Base-by-base conservation (phyloP, 2,329 filamentous ascomycete species). In the Fusarium pininemorale region DNA sequence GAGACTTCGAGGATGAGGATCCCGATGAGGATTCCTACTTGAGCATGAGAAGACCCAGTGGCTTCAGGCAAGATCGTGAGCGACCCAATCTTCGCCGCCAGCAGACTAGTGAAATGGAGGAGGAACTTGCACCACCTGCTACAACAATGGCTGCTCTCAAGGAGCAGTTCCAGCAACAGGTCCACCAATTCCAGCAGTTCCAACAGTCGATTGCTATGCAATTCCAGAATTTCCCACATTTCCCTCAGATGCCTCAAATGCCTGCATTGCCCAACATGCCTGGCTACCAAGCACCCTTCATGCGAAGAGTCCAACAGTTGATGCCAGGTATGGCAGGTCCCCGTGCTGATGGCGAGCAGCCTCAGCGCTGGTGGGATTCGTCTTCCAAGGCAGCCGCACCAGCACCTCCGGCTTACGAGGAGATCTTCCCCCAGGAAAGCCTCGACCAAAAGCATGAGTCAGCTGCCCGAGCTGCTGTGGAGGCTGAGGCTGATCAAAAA, bases 371-470 rank as follows among this genome's bases (percentile, higher is more conserved):
- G 91, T 93, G 91, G 89, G 83, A 92, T 35, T 87, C 92, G 50
- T 90, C 90, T 14, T 83, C 86, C 42, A 85, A 87, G 76, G 82
- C 84, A 22, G 84, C 82, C 26, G 83, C 83, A 44, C 82, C 89
- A 15, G 84, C 86, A 38, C 93, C 93, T 14, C 94, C 94, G 15
- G 89, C 94, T 0, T 96, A 96, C 74, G 91, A 95, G 60, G 94
- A 95, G 54, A 89, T 96, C 35, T 96, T 91, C 80, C 93, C 93
- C 4, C 83, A 84, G 45, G 82, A 85, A 60, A 84, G 86, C 50
- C 72, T 86, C 22, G 88, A 91, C 63, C 83, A 82, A 30, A 92
- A 92, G 80, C 86, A 89, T 75, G 83, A 86, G 24, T 88, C 89
- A n/a, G 89, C 88, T 3, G 85, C 86, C 14, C 85, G 85, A 60